Evolutionary conservation across 2,329 filamentous ascomycete species (phyloP).

Genomic region (Chrysosphaeria jannelii): DNA sequence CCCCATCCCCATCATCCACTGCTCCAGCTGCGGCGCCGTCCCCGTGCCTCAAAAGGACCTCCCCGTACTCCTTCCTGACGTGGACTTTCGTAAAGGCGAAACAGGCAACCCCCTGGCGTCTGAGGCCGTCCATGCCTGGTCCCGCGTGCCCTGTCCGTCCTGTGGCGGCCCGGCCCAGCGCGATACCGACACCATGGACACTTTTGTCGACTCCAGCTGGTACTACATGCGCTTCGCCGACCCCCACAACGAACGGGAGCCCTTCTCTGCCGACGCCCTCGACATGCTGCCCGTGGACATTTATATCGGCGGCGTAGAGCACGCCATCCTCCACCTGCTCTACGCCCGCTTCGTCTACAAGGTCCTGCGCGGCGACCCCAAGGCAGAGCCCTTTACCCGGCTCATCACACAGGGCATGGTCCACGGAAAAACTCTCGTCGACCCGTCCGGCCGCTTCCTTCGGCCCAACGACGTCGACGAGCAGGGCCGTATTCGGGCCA

Average conservation of each 20-base stretch:
- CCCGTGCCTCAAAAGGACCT: conserved; percentile 49
- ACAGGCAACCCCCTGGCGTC: conserved; percentile 54
- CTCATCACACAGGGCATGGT: conserved; percentile 83
- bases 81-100: conserved; percentile 21
- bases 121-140: conserved; percentile 37
- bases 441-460: conserved; percentile 53
- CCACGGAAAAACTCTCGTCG: conserved; percentile 54
- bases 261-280: conserved; percentile 29
- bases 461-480: conserved; percentile 43
- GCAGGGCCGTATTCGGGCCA: conserved; percentile 28
- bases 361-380: conserved; percentile 22
- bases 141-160: conserved; percentile 44
- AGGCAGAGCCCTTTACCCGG: conserved; percentile 50
- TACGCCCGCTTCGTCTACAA: conserved; percentile 83
- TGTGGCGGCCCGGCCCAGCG: conserved; percentile 41
- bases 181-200: conserved; percentile 90
- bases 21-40: conserved; percentile 42
- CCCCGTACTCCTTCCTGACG: conserved; percentile 42
- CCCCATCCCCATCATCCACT: conserved; percentile 72
- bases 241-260: conserved; percentile 26
- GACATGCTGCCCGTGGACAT: conserved; percentile 43
- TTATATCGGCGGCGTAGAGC: conserved; percentile 75
- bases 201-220: conserved; percentile 87
- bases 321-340: conserved; percentile 67
- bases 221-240: conserved; percentile 65